phyloP scores from a whole-genome alignment of 1,139 yeast genomes.

The Geotrichum aggregatum region DNA sequence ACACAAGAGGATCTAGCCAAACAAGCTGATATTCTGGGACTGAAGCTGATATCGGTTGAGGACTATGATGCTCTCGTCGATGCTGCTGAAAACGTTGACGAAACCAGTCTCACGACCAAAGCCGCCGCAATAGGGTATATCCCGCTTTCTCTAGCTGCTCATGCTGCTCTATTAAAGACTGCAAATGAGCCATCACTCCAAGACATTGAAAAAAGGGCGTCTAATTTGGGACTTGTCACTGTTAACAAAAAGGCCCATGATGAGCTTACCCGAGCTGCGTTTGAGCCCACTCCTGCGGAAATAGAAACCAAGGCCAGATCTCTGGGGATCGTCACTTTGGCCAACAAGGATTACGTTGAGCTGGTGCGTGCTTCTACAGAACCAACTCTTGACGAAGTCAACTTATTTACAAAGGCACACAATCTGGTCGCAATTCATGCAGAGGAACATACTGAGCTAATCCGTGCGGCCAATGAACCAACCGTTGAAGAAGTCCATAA shows the following conservation, averaged over 20 bases:
- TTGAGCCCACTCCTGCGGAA: conserved; percentile 30
- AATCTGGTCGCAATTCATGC: conserved; percentile 23
- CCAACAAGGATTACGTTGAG: conserved; percentile 20
- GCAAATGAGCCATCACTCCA: conserved; percentile 27
- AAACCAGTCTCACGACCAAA: conserved; percentile 23
- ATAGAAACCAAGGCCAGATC: conserved; percentile 26
- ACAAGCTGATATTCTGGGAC: conserved; percentile 8
- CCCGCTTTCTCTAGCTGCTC: conserved; percentile 41
- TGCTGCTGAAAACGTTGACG: conserved; percentile 14
- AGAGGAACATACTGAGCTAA: conserved; percentile 33
- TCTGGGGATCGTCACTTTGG: conserved; percentile 28
- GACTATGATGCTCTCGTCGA: conserved; percentile 14
- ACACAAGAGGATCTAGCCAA: conserved; percentile 22
- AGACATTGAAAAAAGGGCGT: conserved; percentile 39
- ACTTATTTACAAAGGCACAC: conserved; percentile 34
- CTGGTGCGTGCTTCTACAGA: conserved; percentile 29
- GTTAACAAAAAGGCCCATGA: conserved; percentile 31
- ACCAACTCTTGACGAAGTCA: conserved; percentile 43
- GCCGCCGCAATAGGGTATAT: conserved; percentile 39
- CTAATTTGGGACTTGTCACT: conserved; percentile 28
- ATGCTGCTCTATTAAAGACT: conserved; percentile 25
- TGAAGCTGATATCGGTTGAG: conserved; percentile 4
- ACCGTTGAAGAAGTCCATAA: conserved; percentile 31
- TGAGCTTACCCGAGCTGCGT: conserved; percentile 23
- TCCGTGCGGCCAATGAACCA: conserved; percentile 39